These are phyloP conservation scores for Ceriops decandra DNA, from an alignment of 345 rosid species.

Conservation along the genomic window DNA sequence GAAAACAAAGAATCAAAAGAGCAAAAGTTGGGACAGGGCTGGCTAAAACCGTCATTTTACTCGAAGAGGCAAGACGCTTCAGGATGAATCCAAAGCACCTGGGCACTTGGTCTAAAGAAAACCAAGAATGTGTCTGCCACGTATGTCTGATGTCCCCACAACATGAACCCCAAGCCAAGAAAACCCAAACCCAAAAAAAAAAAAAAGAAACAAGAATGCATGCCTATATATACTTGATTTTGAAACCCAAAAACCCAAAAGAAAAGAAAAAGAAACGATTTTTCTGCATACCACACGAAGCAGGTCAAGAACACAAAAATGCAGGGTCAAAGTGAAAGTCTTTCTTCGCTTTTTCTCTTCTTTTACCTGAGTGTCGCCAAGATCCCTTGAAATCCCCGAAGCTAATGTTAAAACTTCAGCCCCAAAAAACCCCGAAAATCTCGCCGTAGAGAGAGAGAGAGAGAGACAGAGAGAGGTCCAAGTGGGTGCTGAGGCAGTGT, in stretches of 20 bases:
- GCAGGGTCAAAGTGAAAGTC: background rate
- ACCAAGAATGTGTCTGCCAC: too few relatives aligned
- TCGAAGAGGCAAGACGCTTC: too few relatives aligned
- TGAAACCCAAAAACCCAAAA: background rate
- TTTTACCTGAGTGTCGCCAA: background rate
- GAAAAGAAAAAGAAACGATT: background rate
- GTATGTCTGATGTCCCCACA: too few relatives aligned
- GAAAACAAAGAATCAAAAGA: too few relatives aligned
- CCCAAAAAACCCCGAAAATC: background rate
- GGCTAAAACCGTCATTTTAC: too few relatives aligned
- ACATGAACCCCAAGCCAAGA: background rate
- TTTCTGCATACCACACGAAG: background rate
- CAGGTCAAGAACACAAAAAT: conserved; percentile 4
- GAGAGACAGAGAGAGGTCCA: background rate
- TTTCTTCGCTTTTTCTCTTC: background rate
- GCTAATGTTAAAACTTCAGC: too few relatives aligned
- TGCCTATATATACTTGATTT: background rate
- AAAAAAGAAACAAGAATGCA: background rate
- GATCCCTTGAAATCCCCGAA: background rate
- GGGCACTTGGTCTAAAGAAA: too few relatives aligned
- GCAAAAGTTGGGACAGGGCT: too few relatives aligned
- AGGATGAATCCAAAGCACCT: too few relatives aligned
- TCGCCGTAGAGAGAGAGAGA: too few relatives aligned
- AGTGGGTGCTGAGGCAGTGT: background rate
- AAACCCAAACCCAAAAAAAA: background rate